Evolutionary conservation across 2,329 filamentous ascomycete genomes (phyloP), one percentile per base, ranked within the genome.

Genomic region (Diaporthe sp.): DNA sequence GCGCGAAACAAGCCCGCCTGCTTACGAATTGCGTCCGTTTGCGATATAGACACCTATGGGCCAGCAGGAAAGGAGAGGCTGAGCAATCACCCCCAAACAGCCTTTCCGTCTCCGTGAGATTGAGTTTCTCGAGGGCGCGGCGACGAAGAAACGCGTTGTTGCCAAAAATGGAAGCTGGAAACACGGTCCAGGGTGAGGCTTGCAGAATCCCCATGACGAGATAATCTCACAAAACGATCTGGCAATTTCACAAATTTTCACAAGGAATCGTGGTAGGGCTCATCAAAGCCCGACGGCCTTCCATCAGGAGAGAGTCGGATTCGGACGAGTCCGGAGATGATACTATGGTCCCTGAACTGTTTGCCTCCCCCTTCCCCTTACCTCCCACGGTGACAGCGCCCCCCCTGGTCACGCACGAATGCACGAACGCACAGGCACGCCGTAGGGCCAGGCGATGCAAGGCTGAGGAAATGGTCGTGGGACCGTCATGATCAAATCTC

Each of bases 291-390:
- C 47, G 71, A 20, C 34, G 58, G 74, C 71, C 44, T 47, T 73
- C 28, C 60, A 17, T 47, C 68, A 75, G 28, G 74, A 65, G 74
- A 65, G 39, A 65, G 49, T 68, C n/a, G 31, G 70, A 65, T 37
- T 57, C 44, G 49, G 67, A 71, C 51, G 72, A 44, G 75, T 68
- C 74, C 75, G 75, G 75, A 75, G 75, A 74, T 76, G 39, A 67
- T 76, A 67, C 75, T 17, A 61, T 65, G 75, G 58, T 61, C 49
- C 51, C 53, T 67, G n/a, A n/a, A 20, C 4, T 25, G 22, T 57
- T 31, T 55, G 53, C 55, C 31, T 47, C n/a, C 31, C 58, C 39
- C 22, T 42, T 42, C 34, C 65, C 65, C 65, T 70, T 55, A 42
- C 49, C 49, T 51, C n/a, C 31, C 49, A 51, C 47, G 20, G 63